phyloP scores from a whole-genome alignment of 345 rosid species.

The Geranium brycei region DNA sequence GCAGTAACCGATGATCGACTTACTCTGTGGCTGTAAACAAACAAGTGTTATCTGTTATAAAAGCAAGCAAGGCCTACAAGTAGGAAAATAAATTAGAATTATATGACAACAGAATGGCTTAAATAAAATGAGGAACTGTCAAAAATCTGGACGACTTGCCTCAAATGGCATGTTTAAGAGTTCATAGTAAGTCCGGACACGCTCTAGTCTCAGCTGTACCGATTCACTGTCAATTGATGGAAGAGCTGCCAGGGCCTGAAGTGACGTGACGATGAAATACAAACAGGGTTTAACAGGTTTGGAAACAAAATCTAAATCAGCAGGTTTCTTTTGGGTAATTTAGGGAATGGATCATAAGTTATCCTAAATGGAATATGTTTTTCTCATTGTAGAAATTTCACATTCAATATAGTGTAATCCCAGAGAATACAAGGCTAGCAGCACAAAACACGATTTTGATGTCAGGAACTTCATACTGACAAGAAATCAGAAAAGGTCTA shows the following conservation, averaged over 20 bases:
- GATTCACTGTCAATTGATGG: slow-evolving; percentile 68
- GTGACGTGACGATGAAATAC: slow-evolving; percentile 10
- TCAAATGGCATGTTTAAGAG: slow-evolving; percentile 92
- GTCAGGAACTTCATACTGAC: neutral
- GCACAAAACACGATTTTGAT: neutral
- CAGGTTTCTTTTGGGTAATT: neutral
- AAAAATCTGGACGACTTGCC: slow-evolving; percentile 30
- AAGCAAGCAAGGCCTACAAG: slow-evolving; percentile 77
- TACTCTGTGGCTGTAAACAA: slow-evolving; percentile 67
- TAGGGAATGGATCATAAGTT: neutral
- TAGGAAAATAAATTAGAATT: slow-evolving; percentile 3
- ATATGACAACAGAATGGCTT: neutral
- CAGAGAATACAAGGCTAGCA: neutral
- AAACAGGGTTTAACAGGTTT: neutral
- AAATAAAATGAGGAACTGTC: neutral
- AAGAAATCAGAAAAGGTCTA: neutral
- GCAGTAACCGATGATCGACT: slow-evolving; percentile 12
- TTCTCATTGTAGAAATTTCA: neutral
- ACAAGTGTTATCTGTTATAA: slow-evolving; percentile 56
- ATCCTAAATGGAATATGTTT: neutral
- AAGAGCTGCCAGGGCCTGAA: slow-evolving; percentile 80
- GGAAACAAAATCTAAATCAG: neutral
- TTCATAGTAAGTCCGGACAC: slow-evolving; percentile 82
- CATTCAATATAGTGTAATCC: neutral
- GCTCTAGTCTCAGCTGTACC: slow-evolving; percentile 68